Base-by-base conservation (phyloP, 2,329 filamentous ascomycete genomes). In the Pezicula radicicola region DNA sequence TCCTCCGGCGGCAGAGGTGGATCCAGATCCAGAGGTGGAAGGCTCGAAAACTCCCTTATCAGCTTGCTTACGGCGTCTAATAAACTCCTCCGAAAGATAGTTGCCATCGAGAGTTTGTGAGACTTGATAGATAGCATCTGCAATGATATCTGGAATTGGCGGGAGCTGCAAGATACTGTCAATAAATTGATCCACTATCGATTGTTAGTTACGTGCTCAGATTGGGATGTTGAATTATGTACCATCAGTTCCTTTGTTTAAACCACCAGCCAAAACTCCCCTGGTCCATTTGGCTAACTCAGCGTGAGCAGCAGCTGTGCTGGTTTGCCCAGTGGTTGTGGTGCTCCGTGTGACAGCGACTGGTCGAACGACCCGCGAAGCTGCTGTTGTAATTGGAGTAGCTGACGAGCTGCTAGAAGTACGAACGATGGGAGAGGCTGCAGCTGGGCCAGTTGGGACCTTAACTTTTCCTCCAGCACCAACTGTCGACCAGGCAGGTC, bases 251-350 rank as follows among this genome's bases (percentile, higher is more conserved):
- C 76, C 77, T 68, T 79, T 77, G 66, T 84, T 84, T 51, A 89
- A 68, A 45, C 92, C 91, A 53, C 89, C 87, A 51, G 81, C 79
- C 57, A 99, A 77, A 67, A 94, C 87, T 50, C 84, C 80, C 61
- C 88, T 84, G 16, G 92, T 84, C 94, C 94, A 99, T 71, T 95
- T 97, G 66, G 85, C 87, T 70, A 99, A 95, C 70, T 97, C 94
- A 39, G 96, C 92, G 68, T 90, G 84, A 3, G 94, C 93, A 54
- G 69, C 59, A 18, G 68, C 68, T 15, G 53, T 47, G 49, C 54
- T 55, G 27, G 55, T 52, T 43, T 57, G 57, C 18, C 72, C 66
- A 50, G 72, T 76, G 8, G 75, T 70, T 3, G 79, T 74, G 3
- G 75, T 70, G 45, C 69, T 75, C n/a, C 75, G 71, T 12, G 69